Conservation (phyloP, 1,139 yeast genomes). For the Maudiozyma humilis region DNA sequence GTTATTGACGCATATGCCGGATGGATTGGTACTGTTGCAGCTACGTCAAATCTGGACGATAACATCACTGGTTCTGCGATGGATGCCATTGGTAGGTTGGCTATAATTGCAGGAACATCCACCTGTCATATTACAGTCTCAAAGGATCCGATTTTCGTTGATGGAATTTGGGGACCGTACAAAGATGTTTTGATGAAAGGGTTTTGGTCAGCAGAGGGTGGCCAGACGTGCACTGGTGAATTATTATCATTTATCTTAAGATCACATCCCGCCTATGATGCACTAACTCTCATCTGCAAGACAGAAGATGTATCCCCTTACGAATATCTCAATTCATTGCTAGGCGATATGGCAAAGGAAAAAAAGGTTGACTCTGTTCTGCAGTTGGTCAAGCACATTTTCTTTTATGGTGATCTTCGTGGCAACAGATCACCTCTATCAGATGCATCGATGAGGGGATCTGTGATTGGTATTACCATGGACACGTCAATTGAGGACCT, state of each 20-base stretch:
- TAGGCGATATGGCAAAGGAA: conserved; percentile 58
- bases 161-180: conserved; percentile 99
- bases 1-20: conserved; percentile 98
- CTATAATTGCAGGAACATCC: conserved; percentile 97
- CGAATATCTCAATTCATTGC: conserved; percentile 67
- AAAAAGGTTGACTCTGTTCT: conserved; percentile 61
- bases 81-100: conserved; percentile 68
- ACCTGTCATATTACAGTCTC: conserved; percentile 93
- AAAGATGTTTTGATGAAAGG: conserved; percentile 83
- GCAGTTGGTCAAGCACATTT: conserved; percentile 71
- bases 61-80: conserved; percentile 35
- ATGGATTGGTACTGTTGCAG: conserved; percentile 97
- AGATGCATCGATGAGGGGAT: conserved; percentile 88
- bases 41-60: conserved; percentile 46
- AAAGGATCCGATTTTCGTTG: conserved; percentile 75
- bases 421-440: conserved; percentile 97
- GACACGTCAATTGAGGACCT: conserved; percentile 76
- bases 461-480: conserved; percentile 87
- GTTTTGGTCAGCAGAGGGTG: conserved; percentile 97
- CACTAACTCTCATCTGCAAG: conserved; percentile 59
- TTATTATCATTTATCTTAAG: conserved; percentile 82
- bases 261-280: conserved; percentile 79
- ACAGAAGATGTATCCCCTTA: conserved; percentile 66
- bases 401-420: conserved; percentile 92
- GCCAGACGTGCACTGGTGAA: conserved; percentile 95